These are phyloP conservation scores for Eurotiales sp. DNA, from an alignment of 2,329 filamentous ascomycete genomes.

Conservation along the genomic window DNA sequence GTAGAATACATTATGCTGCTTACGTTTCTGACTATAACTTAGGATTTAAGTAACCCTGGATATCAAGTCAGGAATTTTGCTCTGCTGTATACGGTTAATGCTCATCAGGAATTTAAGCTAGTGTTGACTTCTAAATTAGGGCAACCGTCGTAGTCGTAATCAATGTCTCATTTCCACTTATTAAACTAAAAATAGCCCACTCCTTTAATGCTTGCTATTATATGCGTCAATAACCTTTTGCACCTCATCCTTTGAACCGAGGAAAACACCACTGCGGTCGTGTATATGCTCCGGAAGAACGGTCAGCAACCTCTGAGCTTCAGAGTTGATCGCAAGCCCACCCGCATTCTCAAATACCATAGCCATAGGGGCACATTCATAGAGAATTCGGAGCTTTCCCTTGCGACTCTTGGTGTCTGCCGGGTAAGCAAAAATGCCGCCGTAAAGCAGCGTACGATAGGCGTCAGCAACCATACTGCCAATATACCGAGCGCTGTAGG, in stretches of 20 bases:
- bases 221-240: slow-evolving; percentile 90
- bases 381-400: slow-evolving; percentile 94
- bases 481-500: slow-evolving; percentile 93
- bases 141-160: too few relatives aligned
- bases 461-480: slow-evolving; percentile 98
- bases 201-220: slow-evolving; percentile 48
- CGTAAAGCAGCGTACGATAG: slow-evolving; percentile 91
- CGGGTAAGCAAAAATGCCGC: slow-evolving; percentile 95
- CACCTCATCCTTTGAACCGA: slow-evolving; percentile 91
- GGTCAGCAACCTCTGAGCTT: slow-evolving; percentile 85
- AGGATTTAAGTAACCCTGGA: too few relatives aligned
- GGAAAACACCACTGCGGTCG: slow-evolving; percentile 90
- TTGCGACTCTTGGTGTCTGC: slow-evolving; percentile 98
- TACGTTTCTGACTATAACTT: too few relatives aligned
- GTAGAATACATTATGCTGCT: slow-evolving; percentile 1
- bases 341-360: slow-evolving; percentile 99
- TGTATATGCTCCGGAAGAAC: slow-evolving; percentile 90
- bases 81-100: too few relatives aligned
- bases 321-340: slow-evolving; percentile 85
- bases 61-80: too few relatives aligned
- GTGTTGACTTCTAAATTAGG: too few relatives aligned
- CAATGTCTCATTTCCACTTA: not conserved
- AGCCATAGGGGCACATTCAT: slow-evolving; percentile 98
- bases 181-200: slow-evolving; percentile 11
- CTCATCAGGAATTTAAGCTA: too few relatives aligned